A percentile compares a stretch with the other conserved stretches of the same genome.
Evolutionary conservation across 192 early-diverging fungal species (phyloP).

Genomic region (Podila clonocystis): DNA sequence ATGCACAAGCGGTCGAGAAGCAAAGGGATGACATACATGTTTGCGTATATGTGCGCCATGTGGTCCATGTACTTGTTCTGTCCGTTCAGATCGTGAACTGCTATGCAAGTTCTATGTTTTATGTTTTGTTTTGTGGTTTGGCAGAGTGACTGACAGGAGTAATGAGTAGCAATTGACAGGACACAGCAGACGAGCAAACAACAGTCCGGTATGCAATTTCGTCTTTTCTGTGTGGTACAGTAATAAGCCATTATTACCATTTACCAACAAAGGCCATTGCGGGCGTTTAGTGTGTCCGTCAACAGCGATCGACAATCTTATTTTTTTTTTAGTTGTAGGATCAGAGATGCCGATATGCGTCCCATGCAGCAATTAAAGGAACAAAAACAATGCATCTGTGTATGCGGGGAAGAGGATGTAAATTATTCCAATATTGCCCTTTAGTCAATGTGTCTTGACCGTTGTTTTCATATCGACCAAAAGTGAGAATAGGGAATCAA

Average conservation of each 20-base stretch:
- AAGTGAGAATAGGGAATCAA: conserved; percentile 15
- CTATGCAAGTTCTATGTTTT: no score
- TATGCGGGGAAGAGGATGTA: background rate
- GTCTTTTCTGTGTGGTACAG: background rate
- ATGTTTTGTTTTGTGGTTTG: no score
- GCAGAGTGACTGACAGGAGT: no score
- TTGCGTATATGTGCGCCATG: background rate
- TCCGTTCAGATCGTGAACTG: no score
- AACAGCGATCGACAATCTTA: background rate
- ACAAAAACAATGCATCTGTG: no score
- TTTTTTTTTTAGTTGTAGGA: background rate
- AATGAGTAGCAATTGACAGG: no score
- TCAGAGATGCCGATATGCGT: conserved; percentile 2
- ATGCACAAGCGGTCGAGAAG: background rate
- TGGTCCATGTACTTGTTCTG: background rate
- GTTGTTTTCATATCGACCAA: conserved; percentile 7
- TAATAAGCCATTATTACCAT: no score
- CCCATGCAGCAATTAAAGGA: background rate
- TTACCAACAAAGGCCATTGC: no score
- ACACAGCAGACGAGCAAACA: background rate
- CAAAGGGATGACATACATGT: background rate
- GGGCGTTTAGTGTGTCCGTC: background rate
- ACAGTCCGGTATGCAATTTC: conserved; percentile 3
- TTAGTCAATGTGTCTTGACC: background rate
- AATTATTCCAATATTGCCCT: background rate